Evolutionary conservation across 2,329 filamentous ascomycete species (phyloP).

Genomic region (Cyclaneusma minus): DNA sequence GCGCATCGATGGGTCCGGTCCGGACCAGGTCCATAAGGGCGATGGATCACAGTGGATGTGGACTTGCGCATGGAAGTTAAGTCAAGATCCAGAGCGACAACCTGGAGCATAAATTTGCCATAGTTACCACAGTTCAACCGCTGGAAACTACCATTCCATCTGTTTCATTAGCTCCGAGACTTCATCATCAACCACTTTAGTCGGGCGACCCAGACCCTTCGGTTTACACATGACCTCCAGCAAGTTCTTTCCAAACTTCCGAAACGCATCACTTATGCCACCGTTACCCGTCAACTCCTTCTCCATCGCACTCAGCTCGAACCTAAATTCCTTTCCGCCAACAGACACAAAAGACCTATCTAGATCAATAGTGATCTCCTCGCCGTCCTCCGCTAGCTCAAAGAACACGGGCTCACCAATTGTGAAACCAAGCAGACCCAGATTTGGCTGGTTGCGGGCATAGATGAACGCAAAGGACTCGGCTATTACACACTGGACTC

Average conservation of each 20-base stretch:
- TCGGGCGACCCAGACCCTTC: too few relatives aligned
- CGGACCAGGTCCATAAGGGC: too few relatives aligned
- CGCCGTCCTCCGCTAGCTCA: constrained; percentile 19
- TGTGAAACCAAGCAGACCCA: constrained; percentile 27
- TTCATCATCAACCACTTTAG: too few relatives aligned
- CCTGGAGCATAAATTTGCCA: too few relatives aligned
- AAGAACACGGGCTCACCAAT: constrained; percentile 24
- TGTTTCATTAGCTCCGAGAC: too few relatives aligned
- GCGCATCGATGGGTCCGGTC: too few relatives aligned
- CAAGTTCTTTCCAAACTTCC: constrained; percentile 21
- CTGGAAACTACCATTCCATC: too few relatives aligned
- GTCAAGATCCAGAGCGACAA: too few relatives aligned
- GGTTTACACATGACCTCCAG: constrained; percentile 9
- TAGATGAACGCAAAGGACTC: constrained; percentile 30
- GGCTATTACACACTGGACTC: constrained; percentile 27
- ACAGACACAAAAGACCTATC: constrained; percentile 9
- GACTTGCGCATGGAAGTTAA: too few relatives aligned
- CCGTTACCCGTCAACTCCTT: constrained; percentile 21
- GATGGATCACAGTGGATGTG: too few relatives aligned
- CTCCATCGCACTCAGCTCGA: constrained; percentile 24
- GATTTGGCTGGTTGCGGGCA: constrained; percentile 26
- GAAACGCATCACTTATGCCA: constrained; percentile 23
- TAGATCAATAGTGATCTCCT: constrained; percentile 21
- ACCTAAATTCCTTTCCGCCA: constrained; percentile 16
- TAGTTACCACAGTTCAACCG: too few relatives aligned